Percentiles rank a stretch among this genome's conserved stretches.
Evolutionary conservation across 768 basidiomycete species (phyloP).

Genomic region (Termitomyces bulborhizus): DNA sequence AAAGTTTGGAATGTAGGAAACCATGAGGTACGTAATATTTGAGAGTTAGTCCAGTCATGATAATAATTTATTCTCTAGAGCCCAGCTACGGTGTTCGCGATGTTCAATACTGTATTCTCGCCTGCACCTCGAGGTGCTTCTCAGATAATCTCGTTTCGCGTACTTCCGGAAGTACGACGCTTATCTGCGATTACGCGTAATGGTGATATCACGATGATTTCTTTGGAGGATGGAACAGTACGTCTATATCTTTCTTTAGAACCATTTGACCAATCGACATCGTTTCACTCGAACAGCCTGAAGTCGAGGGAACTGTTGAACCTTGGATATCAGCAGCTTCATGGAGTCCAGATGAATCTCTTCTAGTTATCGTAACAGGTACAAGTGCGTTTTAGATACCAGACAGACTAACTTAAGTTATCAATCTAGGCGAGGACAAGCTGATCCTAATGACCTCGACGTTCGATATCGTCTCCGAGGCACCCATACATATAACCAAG

Average conservation of each 20-base stretch:
- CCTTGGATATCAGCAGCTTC: slow-evolving; percentile 73
- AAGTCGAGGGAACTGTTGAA: slow-evolving; percentile 85
- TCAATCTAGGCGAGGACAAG: slow-evolving; percentile 56
- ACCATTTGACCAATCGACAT: slow-evolving; percentile 7
- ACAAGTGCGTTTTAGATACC: slow-evolving; percentile 5
- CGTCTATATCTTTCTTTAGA: slow-evolving; percentile 12
- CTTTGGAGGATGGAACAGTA: slow-evolving; percentile 47
- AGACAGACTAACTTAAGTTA: background rate
- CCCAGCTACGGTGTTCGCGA: slow-evolving; percentile 23
- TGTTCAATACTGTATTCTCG: slow-evolving; percentile 27
- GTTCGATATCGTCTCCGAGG: slow-evolving; percentile 86
- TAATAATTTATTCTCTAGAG: background rate
- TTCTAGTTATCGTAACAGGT: slow-evolving; percentile 83
- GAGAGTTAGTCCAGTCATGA: slow-evolving; percentile 1
- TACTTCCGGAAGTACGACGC: slow-evolving; percentile 65
- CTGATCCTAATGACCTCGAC: slow-evolving; percentile 84
- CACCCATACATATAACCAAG: slow-evolving; percentile 59
- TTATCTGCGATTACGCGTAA: slow-evolving; percentile 63
- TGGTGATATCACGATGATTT: slow-evolving; percentile 77
- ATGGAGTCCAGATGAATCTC: slow-evolving; percentile 91
- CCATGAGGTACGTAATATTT: slow-evolving; percentile 13
- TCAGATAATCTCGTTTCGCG: slow-evolving; percentile 59
- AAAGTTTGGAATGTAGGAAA: slow-evolving; percentile 46
- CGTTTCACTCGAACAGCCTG: slow-evolving; percentile 37
- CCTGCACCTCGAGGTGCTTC: slow-evolving; percentile 19